Percentiles rank a stretch among this genome's conserved stretches.
phyloP scores from a whole-genome alignment of 1,139 yeast genomes.

The Yamadazyma siamensis region DNA sequence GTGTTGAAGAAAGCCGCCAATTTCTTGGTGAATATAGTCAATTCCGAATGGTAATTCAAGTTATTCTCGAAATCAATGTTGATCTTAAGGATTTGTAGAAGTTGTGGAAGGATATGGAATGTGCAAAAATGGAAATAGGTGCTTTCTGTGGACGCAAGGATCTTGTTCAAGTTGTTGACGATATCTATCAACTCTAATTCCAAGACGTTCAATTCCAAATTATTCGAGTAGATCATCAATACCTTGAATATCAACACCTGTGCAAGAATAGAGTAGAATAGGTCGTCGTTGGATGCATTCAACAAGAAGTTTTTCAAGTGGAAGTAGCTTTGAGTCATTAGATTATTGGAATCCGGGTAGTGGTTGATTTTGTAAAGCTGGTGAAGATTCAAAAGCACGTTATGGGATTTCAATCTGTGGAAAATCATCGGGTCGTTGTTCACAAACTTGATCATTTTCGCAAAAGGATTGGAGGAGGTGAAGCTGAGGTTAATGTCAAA shows the following conservation, averaged over 20 bases:
- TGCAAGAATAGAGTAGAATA: constrained; percentile 16
- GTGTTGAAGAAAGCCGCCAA: constrained; percentile 7
- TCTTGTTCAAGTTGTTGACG: constrained; percentile 19
- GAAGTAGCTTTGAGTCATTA: constrained; percentile 11
- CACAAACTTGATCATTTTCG: constrained; percentile 12
- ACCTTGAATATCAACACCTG: constrained; percentile 29
- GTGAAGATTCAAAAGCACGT: constrained; percentile 12
- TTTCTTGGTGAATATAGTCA: constrained; percentile 11
- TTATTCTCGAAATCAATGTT: constrained; percentile 23
- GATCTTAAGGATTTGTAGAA: constrained; percentile 31
- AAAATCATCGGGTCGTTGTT: constrained; percentile 13
- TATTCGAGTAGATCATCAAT: constrained; percentile 25
- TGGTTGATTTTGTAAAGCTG: constrained; percentile 16
- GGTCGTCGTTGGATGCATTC: constrained; percentile 13
- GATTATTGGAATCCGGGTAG: constrained; percentile 17
- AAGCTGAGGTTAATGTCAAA: constrained; percentile 10
- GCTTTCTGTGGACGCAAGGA: constrained; percentile 24
- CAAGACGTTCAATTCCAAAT: constrained; percentile 17
- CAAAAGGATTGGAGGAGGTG: constrained; percentile 9
- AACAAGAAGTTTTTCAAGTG: constrained; percentile 16
- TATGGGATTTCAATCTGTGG: constrained; percentile 16
- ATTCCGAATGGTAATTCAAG: constrained; percentile 10
- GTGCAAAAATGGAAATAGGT: constrained; percentile 30
- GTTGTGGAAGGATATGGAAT: constrained; percentile 33
- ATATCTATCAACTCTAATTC: constrained; percentile 22